A percentile compares a stretch with the other conserved stretches of the same genome.
These are phyloP conservation scores for Thraustochytrium striatum DNA, from an alignment of 352 stramenopile genomes.

Conservation along the genomic window DNA sequence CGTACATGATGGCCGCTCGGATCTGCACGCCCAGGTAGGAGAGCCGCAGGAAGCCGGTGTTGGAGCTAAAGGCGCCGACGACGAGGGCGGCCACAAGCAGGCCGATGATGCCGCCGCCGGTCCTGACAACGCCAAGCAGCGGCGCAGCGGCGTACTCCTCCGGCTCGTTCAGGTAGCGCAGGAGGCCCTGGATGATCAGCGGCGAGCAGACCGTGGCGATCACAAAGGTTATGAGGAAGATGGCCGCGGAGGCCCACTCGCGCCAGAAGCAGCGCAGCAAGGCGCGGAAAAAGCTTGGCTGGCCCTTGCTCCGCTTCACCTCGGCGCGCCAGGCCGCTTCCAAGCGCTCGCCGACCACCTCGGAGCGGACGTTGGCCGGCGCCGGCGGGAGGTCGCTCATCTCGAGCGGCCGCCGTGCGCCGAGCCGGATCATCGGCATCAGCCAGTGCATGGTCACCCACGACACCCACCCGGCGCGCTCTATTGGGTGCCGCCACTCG, in stretches of 20 bases:
- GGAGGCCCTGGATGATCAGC: not conserved
- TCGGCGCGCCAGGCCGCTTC: constrained; percentile 57
- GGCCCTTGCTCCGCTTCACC: not conserved
- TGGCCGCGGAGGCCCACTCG: not conserved
- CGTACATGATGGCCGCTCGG: not conserved
- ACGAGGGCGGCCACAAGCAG: not conserved
- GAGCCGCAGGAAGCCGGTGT: not conserved
- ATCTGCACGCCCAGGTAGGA: not conserved
- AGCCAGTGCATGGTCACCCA: constrained; percentile 74
- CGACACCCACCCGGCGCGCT: constrained; percentile 43
- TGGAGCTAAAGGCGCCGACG: not conserved
- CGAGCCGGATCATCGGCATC: constrained; percentile 72
- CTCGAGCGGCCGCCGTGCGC: constrained; percentile 68
- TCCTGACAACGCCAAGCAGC: not conserved
- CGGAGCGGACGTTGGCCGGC: constrained; percentile 63
- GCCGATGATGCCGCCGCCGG: not conserved
- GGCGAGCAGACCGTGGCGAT: not conserved
- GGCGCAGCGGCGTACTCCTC: not conserved
- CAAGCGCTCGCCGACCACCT: constrained; percentile 56
- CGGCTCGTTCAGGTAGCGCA: not conserved
- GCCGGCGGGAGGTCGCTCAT: constrained; percentile 73
- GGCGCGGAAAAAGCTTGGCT: not conserved
- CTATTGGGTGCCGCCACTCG: too few relatives aligned
- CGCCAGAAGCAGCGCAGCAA: not conserved
- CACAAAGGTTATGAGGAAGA: not conserved